Conservation (phyloP, 1,284 basidiomycete genomes). For the Mycena sp. region DNA sequence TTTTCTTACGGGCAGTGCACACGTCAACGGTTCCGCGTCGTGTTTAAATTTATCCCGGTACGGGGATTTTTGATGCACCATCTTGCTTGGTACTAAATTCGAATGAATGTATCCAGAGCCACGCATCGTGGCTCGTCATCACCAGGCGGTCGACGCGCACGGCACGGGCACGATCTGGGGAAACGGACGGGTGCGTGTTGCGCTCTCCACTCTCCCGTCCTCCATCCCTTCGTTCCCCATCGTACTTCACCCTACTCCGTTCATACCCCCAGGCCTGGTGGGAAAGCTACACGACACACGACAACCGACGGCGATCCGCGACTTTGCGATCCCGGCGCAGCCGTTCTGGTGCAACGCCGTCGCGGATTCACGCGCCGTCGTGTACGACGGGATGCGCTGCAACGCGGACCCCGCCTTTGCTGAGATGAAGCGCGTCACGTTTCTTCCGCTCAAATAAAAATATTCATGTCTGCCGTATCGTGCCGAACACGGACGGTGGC, state of each 20-base stretch:
- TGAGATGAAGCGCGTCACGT: constrained; percentile 57
- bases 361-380: constrained; percentile 58
- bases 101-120: no score
- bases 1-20: constrained; percentile 48
- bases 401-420: constrained; percentile 57
- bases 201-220: no score
- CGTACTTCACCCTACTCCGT: not conserved
- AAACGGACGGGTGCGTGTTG: constrained; percentile 69
- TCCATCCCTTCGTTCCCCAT: no score
- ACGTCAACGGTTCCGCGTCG: constrained; percentile 65
- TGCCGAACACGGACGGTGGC: constrained; percentile 72
- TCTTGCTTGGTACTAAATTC: no score
- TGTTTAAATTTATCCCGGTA: constrained; percentile 70
- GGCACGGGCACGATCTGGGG: constrained; percentile 69
- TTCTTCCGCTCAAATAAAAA: constrained; percentile 29
- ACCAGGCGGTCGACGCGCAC: constrained; percentile 68
- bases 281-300: constrained; percentile 54
- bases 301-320: constrained; percentile 61
- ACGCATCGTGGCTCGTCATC: constrained; percentile 73
- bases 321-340: constrained; percentile 65
- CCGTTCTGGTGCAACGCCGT: constrained; percentile 75
- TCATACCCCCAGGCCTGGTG: constrained; percentile 50
- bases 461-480: constrained; percentile 60
- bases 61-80: not conserved
- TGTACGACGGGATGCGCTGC: no score